Evolutionary conservation across 129 eudicot genomes (phyloP).

Genomic region (Centella asiatica): DNA sequence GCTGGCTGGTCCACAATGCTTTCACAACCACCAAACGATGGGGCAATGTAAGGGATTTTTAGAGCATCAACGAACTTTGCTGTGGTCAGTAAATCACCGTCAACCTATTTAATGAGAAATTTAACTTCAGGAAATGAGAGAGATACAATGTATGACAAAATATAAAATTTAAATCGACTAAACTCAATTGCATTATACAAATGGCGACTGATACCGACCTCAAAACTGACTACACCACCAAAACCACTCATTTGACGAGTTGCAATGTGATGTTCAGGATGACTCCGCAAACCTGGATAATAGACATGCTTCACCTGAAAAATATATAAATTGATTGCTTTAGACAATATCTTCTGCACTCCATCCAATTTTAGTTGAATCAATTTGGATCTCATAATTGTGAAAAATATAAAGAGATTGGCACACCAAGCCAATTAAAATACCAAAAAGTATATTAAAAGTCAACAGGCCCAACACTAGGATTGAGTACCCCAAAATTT

Average conservation of each 20-base stretch:
- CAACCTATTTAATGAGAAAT: slow-evolving; percentile 35
- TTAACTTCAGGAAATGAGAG: background rate
- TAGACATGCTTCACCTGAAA: slow-evolving; percentile 83
- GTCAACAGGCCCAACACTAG: no score
- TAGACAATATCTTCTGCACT: background rate
- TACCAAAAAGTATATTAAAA: no score
- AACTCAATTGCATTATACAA: background rate
- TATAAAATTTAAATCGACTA: no score
- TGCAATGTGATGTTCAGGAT: slow-evolving; percentile 78
- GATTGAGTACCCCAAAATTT: no score
- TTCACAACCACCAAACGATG: slow-evolving; percentile 96
- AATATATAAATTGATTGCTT: background rate
- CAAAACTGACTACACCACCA: slow-evolving; percentile 97
- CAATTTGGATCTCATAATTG: no score
- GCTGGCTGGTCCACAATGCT: slow-evolving; percentile 98
- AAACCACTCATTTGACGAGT: slow-evolving; percentile 86
- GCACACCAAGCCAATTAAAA: background rate
- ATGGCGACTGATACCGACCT: slow-evolving; percentile 34
- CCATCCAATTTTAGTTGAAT: no score
- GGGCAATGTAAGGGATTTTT: slow-evolving; percentile 84
- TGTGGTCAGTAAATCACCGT: slow-evolving; percentile 65
- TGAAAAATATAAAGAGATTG: no score
- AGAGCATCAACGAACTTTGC: slow-evolving; percentile 62
- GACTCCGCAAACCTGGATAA: slow-evolving; percentile 89
- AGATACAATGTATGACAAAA: background rate